phyloP scores from a whole-genome alignment of 2,329 filamentous ascomycete genomes.

The Gnomoniopsis sp. region DNA sequence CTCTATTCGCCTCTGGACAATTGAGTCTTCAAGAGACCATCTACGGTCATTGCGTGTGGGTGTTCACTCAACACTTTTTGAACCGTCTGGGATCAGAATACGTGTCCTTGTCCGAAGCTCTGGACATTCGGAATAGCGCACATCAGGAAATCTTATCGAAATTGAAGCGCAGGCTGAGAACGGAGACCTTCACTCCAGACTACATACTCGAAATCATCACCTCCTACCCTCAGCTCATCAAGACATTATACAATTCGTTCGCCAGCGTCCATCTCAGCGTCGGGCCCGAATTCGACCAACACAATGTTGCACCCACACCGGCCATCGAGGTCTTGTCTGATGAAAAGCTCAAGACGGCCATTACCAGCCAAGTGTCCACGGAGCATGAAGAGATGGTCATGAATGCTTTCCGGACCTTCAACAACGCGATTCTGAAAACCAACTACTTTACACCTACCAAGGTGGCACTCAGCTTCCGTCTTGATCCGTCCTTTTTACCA shows the following conservation, averaged over 20 bases:
- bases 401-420: conserved; percentile 95
- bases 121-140: conserved; percentile 76
- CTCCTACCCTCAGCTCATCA: conserved; percentile 82
- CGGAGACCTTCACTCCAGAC: conserved; percentile 95
- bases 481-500: conserved; percentile 86
- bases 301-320: conserved; percentile 52
- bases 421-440: conserved; percentile 88
- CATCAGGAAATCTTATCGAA: conserved; percentile 88
- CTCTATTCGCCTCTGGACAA: conserved; percentile 78
- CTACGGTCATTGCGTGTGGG: conserved; percentile 96
- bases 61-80: conserved; percentile 96
- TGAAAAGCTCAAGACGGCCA: conserved; percentile 68
- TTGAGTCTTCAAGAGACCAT: conserved; percentile 95
- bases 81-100: conserved; percentile 94
- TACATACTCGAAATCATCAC: conserved; percentile 98
- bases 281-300: conserved; percentile 47
- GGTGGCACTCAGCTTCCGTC: conserved; percentile 92
- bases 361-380: conserved; percentile 76
- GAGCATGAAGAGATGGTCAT: conserved; percentile 99
- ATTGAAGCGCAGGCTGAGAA: conserved; percentile 91
- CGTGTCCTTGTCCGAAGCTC: conserved; percentile 74
- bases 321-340: conserved; percentile 71
- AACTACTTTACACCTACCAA: conserved; percentile 98
- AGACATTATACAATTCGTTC: conserved; percentile 86
- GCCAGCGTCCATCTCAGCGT: conserved; percentile 74